phyloP scores from a whole-genome alignment of 805 yeast genomes.

The Deakozyma indianensis region DNA sequence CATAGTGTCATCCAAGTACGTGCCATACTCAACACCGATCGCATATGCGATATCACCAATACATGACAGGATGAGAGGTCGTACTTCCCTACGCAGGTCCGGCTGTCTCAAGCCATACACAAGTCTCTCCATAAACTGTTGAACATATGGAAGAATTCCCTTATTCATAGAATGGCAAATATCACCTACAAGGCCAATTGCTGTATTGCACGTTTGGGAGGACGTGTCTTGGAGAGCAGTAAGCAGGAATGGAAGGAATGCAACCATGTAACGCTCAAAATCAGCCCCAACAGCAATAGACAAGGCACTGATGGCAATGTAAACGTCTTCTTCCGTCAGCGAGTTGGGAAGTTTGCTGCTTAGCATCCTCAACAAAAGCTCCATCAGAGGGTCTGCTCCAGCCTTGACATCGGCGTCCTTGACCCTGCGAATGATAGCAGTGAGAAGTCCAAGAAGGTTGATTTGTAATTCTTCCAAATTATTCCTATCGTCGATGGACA shows the following conservation, averaged over 20 bases:
- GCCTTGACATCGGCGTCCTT: constrained; percentile 39
- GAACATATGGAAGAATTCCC: constrained; percentile 57
- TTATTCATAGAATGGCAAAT: constrained; percentile 78
- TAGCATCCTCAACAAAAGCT: constrained; percentile 60
- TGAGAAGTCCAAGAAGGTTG: constrained; percentile 57
- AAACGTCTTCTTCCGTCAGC: constrained; percentile 84
- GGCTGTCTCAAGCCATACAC: constrained; percentile 57
- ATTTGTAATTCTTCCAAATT: constrained; percentile 82
- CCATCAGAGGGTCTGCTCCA: constrained; percentile 79
- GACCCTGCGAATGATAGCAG: constrained; percentile 73
- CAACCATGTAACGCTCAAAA: constrained; percentile 63
- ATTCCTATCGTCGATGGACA: constrained; percentile 54
- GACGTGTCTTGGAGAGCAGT: constrained; percentile 72
- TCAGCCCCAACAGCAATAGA: constrained; percentile 64
- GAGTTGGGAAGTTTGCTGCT: constrained; percentile 51
- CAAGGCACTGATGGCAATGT: constrained; percentile 80
- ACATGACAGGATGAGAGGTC: constrained; percentile 80
- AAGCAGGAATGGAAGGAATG: constrained; percentile 71
- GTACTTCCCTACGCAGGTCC: constrained; percentile 61
- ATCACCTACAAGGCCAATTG: constrained; percentile 92
- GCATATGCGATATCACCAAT: constrained; percentile 93
- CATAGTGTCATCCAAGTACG: constrained; percentile 69
- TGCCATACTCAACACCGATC: constrained; percentile 62
- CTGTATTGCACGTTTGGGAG: constrained; percentile 71
- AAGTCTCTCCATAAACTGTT: constrained; percentile 69